Evolutionary conservation across 352 stramenopile genomes (phyloP).

Genomic region (Pythium chondricola): DNA sequence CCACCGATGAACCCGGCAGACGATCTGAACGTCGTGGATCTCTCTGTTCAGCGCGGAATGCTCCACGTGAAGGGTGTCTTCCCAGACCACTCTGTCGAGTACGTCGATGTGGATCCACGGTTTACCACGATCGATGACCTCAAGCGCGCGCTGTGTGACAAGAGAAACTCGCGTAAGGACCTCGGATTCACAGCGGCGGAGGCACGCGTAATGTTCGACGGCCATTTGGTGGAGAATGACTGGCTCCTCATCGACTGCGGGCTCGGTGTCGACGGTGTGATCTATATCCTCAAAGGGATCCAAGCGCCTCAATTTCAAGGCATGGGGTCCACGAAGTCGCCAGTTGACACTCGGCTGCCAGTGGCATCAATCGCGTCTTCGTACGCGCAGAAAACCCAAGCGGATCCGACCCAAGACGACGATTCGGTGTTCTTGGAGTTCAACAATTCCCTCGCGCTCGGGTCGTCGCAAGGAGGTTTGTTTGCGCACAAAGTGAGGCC

Average conservation of each 20-base stretch:
- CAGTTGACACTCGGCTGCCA: conserved; percentile 40
- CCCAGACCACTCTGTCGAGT: conserved; percentile 76
- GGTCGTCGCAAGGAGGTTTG: conserved; percentile 24
- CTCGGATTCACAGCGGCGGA: conserved; percentile 39
- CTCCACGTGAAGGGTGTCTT: conserved; percentile 83
- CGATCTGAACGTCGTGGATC: conserved; percentile 31
- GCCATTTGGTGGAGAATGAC: conserved; percentile 66
- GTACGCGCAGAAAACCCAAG: conserved; percentile 32
- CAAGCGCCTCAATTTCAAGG: conserved; percentile 5
- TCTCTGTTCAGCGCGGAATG: conserved; percentile 41
- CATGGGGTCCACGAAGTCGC: conserved; percentile 10
- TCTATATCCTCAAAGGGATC: conserved; percentile 55
- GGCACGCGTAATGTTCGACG: conserved; percentile 70
- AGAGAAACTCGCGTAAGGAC: conserved; percentile 33
- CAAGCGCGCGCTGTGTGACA: conserved; percentile 54
- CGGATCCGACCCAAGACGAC: conserved; percentile 18
- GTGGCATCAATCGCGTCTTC: conserved; percentile 69
- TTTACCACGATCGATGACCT: conserved; percentile 68
- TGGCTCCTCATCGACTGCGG: conserved; percentile 81
- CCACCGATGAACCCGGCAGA: not conserved
- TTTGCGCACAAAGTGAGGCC: conserved; percentile 59
- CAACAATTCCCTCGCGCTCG: conserved; percentile 32
- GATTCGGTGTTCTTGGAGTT: conserved; percentile 44
- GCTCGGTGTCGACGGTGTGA: conserved; percentile 56
- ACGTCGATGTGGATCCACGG: conserved; percentile 66